phyloP scores from a whole-genome alignment of 192 early-diverging fungal genomes.

The Entomortierella lignicola region DNA sequence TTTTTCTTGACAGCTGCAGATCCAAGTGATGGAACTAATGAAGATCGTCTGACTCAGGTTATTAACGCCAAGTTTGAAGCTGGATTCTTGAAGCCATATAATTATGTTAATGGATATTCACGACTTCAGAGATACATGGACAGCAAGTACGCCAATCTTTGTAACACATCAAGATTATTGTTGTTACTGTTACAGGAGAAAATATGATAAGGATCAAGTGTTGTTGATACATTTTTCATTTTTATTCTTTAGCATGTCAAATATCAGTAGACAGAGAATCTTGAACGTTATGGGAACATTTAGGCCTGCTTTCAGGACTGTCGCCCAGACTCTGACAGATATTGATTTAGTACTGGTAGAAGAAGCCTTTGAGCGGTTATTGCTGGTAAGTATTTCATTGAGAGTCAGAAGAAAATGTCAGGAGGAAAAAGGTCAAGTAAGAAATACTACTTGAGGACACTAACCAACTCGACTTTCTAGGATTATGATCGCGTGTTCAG shows the following conservation, averaged over 20 bases:
- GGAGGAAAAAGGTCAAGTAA: no score
- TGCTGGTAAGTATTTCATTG: conserved; percentile 66
- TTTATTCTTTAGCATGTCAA: conserved; percentile 66
- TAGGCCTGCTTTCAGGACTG: conserved; percentile 86
- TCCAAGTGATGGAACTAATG: conserved; percentile 84
- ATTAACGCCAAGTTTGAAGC: conserved; percentile 97
- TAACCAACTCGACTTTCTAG: no score
- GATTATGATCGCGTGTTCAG: conserved; percentile 97
- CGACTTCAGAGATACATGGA: conserved; percentile 94
- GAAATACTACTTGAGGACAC: no score
- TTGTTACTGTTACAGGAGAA: no score
- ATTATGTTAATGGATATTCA: conserved; percentile 93
- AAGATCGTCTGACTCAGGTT: conserved; percentile 90
- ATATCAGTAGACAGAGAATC: conserved; percentile 79
- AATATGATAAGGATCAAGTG: background rate
- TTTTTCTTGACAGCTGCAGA: conserved; percentile 95
- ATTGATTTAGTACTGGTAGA: conserved; percentile 95
- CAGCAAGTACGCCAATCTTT: conserved; percentile 61
- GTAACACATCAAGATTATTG: no score
- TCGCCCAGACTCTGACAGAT: conserved; percentile 92
- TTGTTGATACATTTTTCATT: background rate
- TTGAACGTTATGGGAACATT: conserved; percentile 90
- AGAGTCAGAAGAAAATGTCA: no score
- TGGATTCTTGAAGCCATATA: conserved; percentile 95
- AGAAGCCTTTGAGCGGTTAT: conserved; percentile 93